These are phyloP conservation scores for Chlorella sp. DNA, from an alignment of 139 green algal genomes.

Conservation along the genomic window DNA sequence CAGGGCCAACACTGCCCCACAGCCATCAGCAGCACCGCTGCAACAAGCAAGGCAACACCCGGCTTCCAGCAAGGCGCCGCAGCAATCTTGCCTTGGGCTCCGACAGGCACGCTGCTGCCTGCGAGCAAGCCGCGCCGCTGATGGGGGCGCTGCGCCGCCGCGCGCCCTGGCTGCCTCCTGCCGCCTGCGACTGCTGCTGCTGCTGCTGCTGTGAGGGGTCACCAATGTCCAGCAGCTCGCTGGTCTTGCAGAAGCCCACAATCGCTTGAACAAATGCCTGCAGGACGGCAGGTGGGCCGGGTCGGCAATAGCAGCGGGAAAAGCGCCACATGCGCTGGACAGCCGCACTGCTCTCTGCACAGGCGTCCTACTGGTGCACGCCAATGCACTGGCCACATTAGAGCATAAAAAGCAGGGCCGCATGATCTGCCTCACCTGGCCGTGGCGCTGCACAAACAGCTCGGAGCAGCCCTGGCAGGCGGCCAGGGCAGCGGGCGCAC, in stretches of 20 bases:
- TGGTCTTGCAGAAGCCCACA: constrained; percentile 20
- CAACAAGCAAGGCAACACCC: too few relatives aligned
- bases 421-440: not conserved
- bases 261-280: constrained; percentile 33
- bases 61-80: too few relatives aligned
- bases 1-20: not conserved
- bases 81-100: constrained; percentile 24
- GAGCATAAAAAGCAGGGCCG: too few relatives aligned
- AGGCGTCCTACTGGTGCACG: too few relatives aligned
- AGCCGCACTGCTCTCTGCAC: too few relatives aligned
- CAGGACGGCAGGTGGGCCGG: not conserved
- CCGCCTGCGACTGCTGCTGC: not conserved
- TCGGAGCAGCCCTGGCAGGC: constrained; percentile 28
- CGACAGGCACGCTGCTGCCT: not conserved
- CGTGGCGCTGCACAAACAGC: constrained; percentile 21
- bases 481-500: not conserved
- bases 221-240: not conserved
- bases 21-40: too few relatives aligned
- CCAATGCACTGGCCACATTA: too few relatives aligned
- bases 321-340: too few relatives aligned
- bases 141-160: not conserved
- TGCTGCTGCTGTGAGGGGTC: not conserved
- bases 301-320: not conserved
- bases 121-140: constrained; percentile 14
- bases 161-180: not conserved